phyloP scores from a whole-genome alignment of 441 rosid genomes.

The Erysimum pusillum region DNA sequence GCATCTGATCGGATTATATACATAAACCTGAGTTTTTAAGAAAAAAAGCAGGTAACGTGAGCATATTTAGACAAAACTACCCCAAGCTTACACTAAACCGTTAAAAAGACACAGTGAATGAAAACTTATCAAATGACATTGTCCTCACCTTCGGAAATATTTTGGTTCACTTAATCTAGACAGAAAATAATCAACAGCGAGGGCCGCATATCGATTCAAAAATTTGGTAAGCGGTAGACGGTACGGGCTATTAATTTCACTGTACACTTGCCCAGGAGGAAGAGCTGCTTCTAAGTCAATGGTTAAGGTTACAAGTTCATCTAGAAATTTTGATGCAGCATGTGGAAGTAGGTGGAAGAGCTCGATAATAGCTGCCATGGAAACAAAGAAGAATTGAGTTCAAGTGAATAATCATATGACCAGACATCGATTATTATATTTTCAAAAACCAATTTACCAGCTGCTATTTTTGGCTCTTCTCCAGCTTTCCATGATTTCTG shows the following conservation, averaged over 20 bases:
- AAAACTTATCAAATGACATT: conserved; percentile 27
- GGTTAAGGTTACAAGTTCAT: conserved; percentile 95
- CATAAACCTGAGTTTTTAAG: conserved; percentile 79
- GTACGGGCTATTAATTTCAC: conserved; percentile 99
- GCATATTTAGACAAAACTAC: conserved; percentile 28
- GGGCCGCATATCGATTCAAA: conserved; percentile 89
- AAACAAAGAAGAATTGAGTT: conserved; percentile 41
- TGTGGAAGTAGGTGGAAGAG: conserved; percentile 99
- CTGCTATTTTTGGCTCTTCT: conserved; percentile 99
- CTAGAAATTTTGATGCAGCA: conserved; percentile 98
- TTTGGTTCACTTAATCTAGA: conserved; percentile 91
- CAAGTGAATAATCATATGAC: conserved; percentile 27
- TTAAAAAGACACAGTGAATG: conserved; percentile 25
- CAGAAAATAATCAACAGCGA: conserved; percentile 98
- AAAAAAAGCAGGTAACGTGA: conserved; percentile 23
- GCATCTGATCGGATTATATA: conserved; percentile 95
- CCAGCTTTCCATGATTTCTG: conserved; percentile 98
- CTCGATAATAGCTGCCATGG: conserved; percentile 95
- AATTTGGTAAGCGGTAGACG: conserved; percentile 97
- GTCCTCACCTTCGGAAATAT: conserved; percentile 93
- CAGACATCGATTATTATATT: conserved; percentile 22
- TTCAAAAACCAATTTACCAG: conserved; percentile 61
- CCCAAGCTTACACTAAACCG: conserved; percentile 29
- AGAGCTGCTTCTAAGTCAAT: conserved; percentile 98
- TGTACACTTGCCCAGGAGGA: conserved; percentile 88